phyloP scores from a whole-genome alignment of 2,329 filamentous ascomycete genomes.

The Cercospora zeina region DNA sequence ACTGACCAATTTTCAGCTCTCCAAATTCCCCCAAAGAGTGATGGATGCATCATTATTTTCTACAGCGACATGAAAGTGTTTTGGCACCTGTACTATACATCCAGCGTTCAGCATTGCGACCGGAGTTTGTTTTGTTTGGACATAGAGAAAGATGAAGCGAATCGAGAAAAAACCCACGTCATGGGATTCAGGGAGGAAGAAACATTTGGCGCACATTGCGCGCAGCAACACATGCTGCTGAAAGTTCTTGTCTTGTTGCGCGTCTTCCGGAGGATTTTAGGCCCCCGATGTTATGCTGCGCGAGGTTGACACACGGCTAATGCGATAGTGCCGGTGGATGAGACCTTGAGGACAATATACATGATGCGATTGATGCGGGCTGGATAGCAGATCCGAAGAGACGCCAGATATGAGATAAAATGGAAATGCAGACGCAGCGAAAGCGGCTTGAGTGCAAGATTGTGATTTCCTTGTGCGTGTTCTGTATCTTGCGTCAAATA shows the following conservation, averaged over 20 bases:
- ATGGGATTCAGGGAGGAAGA: not conserved
- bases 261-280: not conserved
- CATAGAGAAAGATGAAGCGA: constrained; percentile 28
- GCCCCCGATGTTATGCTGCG: not conserved
- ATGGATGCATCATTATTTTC: constrained; percentile 6
- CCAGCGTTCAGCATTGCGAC: constrained; percentile 28
- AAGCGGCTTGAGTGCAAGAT: constrained; percentile 12
- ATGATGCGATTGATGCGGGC: constrained; percentile 4
- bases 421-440: constrained; percentile 9
- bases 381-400: constrained; percentile 9
- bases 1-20: constrained; percentile 10
- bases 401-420: constrained; percentile 9
- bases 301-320: constrained; percentile 6
- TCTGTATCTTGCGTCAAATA: not conserved
- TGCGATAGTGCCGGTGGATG: constrained; percentile 3
- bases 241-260: constrained; percentile 6
- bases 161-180: constrained; percentile 4
- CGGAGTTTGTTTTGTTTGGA: constrained; percentile 22
- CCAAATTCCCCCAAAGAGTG: constrained; percentile 13
- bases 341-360: not conserved
- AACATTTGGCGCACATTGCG: not conserved
- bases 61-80: constrained; percentile 1
- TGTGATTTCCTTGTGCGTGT: not conserved
- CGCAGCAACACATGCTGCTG: not conserved
- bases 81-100: constrained; percentile 10